Evolutionary conservation across 306 rosid species (phyloP).

Genomic region (Vigna hirtella): DNA sequence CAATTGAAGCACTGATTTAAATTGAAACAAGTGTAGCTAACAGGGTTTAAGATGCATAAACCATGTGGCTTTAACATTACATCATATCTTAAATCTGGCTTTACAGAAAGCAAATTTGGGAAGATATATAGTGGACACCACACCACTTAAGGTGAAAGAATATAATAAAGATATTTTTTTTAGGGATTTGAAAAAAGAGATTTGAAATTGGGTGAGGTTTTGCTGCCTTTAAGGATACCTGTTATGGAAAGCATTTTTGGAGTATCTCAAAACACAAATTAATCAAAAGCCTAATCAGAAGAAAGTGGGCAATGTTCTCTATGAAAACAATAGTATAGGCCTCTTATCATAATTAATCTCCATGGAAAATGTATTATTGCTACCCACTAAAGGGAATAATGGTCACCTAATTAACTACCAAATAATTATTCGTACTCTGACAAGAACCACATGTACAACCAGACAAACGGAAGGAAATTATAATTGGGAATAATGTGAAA

Average conservation of each 20-base stretch:
- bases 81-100: slow-evolving; percentile 29
- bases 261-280: slow-evolving; percentile 41
- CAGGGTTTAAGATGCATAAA: slow-evolving; percentile 53
- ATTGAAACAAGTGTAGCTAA: slow-evolving; percentile 38
- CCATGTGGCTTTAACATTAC: slow-evolving; percentile 60
- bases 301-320: slow-evolving; percentile 49
- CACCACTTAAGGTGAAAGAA: slow-evolving; percentile 32
- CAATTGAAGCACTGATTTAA: slow-evolving; percentile 39
- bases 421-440: slow-evolving; percentile 31
- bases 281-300: slow-evolving; percentile 53
- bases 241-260: slow-evolving; percentile 35
- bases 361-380: slow-evolving; percentile 32
- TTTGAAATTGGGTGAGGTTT: slow-evolving; percentile 46
- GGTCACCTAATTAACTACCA: slow-evolving; percentile 19
- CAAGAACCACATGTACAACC: slow-evolving; percentile 52
- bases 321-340: slow-evolving; percentile 34
- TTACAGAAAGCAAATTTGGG: slow-evolving; percentile 38
- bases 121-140: slow-evolving; percentile 48
- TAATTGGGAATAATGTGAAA: slow-evolving; percentile 61
- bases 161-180: background rate
- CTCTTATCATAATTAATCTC: slow-evolving; percentile 35
- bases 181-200: slow-evolving; percentile 9
- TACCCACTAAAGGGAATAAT: slow-evolving; percentile 45
- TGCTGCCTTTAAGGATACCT: slow-evolving; percentile 75
- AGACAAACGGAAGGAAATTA: slow-evolving; percentile 63